phyloP scores from a whole-genome alignment of 2,329 filamentous ascomycete genomes.

The Albifimbria verrucaria region DNA sequence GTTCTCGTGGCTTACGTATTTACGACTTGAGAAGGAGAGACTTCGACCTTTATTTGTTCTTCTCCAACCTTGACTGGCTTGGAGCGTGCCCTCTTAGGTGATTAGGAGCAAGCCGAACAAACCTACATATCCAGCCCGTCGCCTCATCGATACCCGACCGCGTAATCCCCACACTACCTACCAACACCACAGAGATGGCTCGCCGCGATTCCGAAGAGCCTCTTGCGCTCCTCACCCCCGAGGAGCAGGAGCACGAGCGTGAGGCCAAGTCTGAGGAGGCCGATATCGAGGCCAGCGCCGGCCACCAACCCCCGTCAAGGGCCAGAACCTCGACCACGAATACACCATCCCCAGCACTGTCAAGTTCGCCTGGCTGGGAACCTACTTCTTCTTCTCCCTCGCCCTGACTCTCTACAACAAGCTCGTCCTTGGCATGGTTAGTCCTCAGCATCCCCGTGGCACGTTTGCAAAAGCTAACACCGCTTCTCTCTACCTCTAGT shows the following conservation, averaged over 20 bases:
- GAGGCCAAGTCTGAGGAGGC: constrained; percentile 23
- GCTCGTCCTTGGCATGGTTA: constrained; percentile 49
- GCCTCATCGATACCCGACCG: background rate
- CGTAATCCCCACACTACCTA: background rate
- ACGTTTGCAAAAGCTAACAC: constrained; percentile 12
- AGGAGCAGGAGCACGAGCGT: constrained; percentile 26
- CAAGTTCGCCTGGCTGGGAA: constrained; percentile 47
- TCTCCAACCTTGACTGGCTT: no score
- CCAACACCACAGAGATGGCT: constrained; percentile 24
- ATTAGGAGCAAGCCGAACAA: no score
- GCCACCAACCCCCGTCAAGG: constrained; percentile 22
- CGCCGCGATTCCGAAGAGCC: constrained; percentile 28
- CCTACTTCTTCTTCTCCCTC: constrained; percentile 49
- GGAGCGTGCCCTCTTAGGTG: no score
- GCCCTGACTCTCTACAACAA: constrained; percentile 58
- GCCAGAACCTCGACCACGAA: constrained; percentile 39
- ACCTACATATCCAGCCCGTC: background rate
- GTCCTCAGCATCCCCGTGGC: constrained; percentile 8
- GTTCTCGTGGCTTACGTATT: background rate
- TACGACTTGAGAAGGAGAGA: no score
- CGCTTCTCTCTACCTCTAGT: constrained; percentile 31
- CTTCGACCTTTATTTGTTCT: background rate
- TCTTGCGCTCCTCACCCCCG: constrained; percentile 25
- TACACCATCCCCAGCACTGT: constrained; percentile 40
- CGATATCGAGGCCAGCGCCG: constrained; percentile 30